Base-by-base conservation (phyloP, 1,284 basidiomycete species). In the Austroboletus niveus region DNA sequence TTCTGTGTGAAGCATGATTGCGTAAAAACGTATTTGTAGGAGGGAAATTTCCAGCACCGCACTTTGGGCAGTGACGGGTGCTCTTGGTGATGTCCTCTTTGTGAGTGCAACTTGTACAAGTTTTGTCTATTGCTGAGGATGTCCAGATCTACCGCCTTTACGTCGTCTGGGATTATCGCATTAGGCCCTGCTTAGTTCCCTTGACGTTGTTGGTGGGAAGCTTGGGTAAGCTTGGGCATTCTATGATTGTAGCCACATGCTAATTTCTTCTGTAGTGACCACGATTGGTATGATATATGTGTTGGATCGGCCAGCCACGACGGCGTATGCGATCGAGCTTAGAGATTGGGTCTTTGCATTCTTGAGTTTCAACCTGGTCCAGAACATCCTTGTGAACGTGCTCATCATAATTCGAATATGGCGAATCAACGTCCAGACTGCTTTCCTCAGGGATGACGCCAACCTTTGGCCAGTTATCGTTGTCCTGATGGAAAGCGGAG, bases 401-500 rank as follows among this genome's bases (percentile, higher is more conserved):
- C 52, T 54, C 9, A 48, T 54, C 12, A 35, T 54, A 7, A 11
- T 32, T 35, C 53, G 52, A 30, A 54, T 54, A 15, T 54, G 53
- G 53, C 40, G 45, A 44, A 4, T 54, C 17, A 54, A 54, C 6
- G 7, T 20, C 31, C 42, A 6, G 22, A 36, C 22, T 38, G 27
- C 36, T 34, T 9, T 17, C 6, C 5, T 45, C 42, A 22, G 15
- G 11, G n/a, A 20, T 8, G 42, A 45, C 8, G 4, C 22, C 11
- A 42, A 7, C n/a, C 38, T 54, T 48, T 54, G 53, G 52, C 45
- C 53, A 8, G 30, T 48, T 36, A 48, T 54, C 14, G 2, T 54
- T 22, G 52, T 54, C n/a, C 32, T 54, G 4, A 34, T 54, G 51
- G 52, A 54, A 32, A 54, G 52, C 30, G 52, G 52, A 15, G 52